These are phyloP conservation scores for Eragrostis nindensis DNA, from an alignment of 176 grass and related monocot genomes.

Conservation along the genomic window DNA sequence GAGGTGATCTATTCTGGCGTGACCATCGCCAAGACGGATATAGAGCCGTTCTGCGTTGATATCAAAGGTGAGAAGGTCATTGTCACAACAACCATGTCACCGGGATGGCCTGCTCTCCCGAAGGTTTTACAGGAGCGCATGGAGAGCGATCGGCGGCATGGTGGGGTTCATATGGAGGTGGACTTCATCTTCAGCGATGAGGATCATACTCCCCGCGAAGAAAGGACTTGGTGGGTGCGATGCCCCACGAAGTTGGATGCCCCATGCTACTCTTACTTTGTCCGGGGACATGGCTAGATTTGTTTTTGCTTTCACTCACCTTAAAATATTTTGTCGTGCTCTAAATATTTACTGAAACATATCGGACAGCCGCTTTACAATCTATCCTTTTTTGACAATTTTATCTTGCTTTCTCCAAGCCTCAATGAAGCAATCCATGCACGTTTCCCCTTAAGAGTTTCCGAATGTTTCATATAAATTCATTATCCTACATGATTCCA, in stretches of 20 bases:
- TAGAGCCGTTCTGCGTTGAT: background rate
- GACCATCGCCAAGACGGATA: background rate
- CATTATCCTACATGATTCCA: too few relatives aligned
- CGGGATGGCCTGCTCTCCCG: background rate
- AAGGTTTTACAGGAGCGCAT: background rate
- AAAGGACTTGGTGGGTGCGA: background rate
- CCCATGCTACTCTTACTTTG: background rate
- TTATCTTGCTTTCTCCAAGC: too few relatives aligned
- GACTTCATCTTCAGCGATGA: background rate
- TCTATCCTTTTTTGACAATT: too few relatives aligned
- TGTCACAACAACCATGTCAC: background rate
- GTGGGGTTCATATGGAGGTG: background rate
- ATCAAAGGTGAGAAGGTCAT: background rate
- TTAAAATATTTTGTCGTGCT: too few relatives aligned
- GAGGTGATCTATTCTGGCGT: background rate
- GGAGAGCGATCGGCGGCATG: background rate
- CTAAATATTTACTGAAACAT: too few relatives aligned
- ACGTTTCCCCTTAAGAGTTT: too few relatives aligned
- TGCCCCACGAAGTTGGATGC: background rate
- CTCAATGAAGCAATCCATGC: too few relatives aligned
- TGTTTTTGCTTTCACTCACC: too few relatives aligned
- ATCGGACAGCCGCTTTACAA: too few relatives aligned
- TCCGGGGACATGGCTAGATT: background rate
- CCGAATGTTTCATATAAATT: too few relatives aligned
- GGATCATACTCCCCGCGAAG: background rate